A percentile compares a stretch with the other conserved stretches of the same genome.
These are phyloP conservation scores for Naganishia vaughanmartiniae DNA, from an alignment of 768 basidiomycete genomes.

Conservation along the genomic window DNA sequence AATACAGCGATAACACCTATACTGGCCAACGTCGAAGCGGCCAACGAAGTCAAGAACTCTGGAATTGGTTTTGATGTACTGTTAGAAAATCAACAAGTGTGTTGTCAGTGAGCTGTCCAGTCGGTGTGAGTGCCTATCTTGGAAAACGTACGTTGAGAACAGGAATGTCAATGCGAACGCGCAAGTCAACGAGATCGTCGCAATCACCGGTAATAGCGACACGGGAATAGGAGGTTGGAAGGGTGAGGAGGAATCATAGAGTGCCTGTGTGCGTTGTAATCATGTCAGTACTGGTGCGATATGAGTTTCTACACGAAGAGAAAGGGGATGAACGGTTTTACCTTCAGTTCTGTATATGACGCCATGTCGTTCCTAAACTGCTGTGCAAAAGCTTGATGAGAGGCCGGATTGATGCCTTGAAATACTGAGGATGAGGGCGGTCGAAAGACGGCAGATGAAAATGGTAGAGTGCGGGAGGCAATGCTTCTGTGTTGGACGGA, in stretches of 20 bases:
- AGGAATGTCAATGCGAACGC: conserved; percentile 88
- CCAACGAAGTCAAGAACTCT: conserved; percentile 67
- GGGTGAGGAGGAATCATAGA: conserved; percentile 66
- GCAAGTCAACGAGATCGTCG: conserved; percentile 66
- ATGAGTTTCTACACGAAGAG: background rate
- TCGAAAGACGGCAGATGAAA: too few relatives aligned
- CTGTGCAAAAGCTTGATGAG: background rate
- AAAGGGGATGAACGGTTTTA: background rate
- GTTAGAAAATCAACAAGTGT: conserved; percentile 45
- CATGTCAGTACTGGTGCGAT: too few relatives aligned
- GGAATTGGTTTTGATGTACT: conserved; percentile 8
- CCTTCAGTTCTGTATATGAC: conserved; percentile 13
- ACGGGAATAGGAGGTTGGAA: conserved; percentile 72
- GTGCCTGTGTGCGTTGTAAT: conserved; percentile 54
- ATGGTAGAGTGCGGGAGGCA: too few relatives aligned
- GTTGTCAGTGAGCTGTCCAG: background rate
- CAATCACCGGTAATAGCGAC: conserved; percentile 67
- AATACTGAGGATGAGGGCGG: too few relatives aligned
- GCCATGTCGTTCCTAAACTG: background rate
- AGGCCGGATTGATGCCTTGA: too few relatives aligned
- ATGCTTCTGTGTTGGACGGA: too few relatives aligned
- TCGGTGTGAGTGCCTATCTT: background rate
- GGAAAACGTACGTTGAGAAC: conserved; percentile 63
- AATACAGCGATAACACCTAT: conserved; percentile 88
- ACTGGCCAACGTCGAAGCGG: conserved; percentile 76